These are phyloP conservation scores for Amylostereum areolatum DNA, from an alignment of 1,284 basidiomycete species.

Conservation along the genomic window DNA sequence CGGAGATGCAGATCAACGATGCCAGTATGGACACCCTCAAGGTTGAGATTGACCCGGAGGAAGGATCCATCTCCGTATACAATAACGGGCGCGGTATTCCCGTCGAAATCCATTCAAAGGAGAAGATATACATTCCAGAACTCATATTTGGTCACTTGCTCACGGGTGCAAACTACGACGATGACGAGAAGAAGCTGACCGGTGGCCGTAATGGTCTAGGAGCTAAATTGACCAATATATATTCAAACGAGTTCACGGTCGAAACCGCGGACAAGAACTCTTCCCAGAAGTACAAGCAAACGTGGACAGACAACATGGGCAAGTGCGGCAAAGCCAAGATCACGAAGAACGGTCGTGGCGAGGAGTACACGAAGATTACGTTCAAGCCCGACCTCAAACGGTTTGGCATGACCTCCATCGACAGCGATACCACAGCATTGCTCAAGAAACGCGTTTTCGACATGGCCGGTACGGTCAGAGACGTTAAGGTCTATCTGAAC, in stretches of 20 bases:
- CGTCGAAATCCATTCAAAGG: constrained; percentile 90
- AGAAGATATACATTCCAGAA: constrained; percentile 96
- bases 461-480: constrained; percentile 91
- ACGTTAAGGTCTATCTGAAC: constrained; percentile 92
- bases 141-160: constrained; percentile 96
- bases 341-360: constrained; percentile 79
- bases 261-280: constrained; percentile 93
- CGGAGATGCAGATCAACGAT: constrained; percentile 77
- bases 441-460: constrained; percentile 96
- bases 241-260: constrained; percentile 95
- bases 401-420: constrained; percentile 91
- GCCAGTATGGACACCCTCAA: constrained; percentile 84
- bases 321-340: constrained; percentile 88
- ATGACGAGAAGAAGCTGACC: constrained; percentile 97
- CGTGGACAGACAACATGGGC: constrained; percentile 93
- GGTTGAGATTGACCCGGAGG: constrained; percentile 81
- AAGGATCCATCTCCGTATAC: constrained; percentile 84
- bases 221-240: constrained; percentile 98
- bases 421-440: constrained; percentile 87
- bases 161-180: constrained; percentile 97
- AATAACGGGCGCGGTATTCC: constrained; percentile 98
- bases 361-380: constrained; percentile 93
- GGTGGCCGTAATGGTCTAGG: constrained; percentile 99
- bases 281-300: constrained; percentile 91
- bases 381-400: constrained; percentile 91